A percentile compares a stretch with the other conserved stretches of the same genome.
phyloP scores from a whole-genome alignment of 805 yeast genomes.

The Saccharomycopsis microspora region DNA sequence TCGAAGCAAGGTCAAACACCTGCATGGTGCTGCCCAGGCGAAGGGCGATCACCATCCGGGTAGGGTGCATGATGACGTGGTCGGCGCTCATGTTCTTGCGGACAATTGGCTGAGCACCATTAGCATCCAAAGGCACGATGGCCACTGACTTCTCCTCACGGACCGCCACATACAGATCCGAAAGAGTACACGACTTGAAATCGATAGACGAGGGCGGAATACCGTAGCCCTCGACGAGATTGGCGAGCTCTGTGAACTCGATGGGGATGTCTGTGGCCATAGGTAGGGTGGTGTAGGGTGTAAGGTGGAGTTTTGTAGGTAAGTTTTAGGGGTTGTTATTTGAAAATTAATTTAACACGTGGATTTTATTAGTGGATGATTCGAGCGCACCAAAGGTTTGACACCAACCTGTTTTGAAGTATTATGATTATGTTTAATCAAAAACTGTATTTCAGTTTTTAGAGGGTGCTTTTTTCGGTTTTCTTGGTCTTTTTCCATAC shows the following conservation, averaged over 20 bases:
- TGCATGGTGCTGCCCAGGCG: conserved; percentile 97
- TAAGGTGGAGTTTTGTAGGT: too few species aligned
- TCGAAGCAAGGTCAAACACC: conserved; percentile 78
- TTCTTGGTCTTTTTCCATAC: too few species aligned
- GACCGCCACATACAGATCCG: conserved; percentile 71
- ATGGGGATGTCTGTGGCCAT: conserved; percentile 65
- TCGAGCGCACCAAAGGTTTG: too few species aligned
- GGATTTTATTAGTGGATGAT: too few species aligned
- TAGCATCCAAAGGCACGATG: conserved; percentile 72
- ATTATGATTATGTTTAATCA: too few species aligned
- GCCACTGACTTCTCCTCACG: conserved; percentile 80
- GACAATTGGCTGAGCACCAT: conserved; percentile 46
- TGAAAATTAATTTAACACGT: too few species aligned
- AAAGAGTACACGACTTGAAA: conserved; percentile 87
- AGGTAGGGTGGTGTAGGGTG: not conserved
- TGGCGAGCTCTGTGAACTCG: conserved; percentile 91
- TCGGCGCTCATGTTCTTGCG: conserved; percentile 96
- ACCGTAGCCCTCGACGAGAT: conserved; percentile 34
- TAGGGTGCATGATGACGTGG: conserved; percentile 93
- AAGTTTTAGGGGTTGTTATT: too few species aligned
- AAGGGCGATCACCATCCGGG: conserved; percentile 77
- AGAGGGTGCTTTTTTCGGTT: too few species aligned
- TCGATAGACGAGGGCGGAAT: conserved; percentile 78
- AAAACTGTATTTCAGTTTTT: too few species aligned
- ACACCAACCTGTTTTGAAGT: too few species aligned